Base-by-base conservation (phyloP, 257 asterid species). In the Lithospermum erythrorhizon region DNA sequence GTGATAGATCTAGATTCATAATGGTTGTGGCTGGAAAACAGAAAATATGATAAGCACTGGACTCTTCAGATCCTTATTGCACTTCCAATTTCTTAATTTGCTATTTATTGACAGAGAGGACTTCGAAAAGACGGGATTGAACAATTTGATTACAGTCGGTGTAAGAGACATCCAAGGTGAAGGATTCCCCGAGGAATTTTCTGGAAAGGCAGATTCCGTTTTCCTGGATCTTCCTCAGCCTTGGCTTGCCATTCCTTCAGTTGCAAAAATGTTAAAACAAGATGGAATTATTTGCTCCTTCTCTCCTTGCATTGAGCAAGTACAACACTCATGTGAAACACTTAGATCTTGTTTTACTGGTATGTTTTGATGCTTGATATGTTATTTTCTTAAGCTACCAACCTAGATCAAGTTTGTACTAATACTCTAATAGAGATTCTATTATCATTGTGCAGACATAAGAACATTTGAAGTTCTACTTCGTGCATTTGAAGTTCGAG, bases 231-330 rank as follows among this genome's bases (percentile, higher is more conserved):
- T 93, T 61, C 99, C 99, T 70, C 96, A 89, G 68, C 99, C 97
- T 2, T 93, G 99, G 99, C 70, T 84, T 59, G 99, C 91, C 57
- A 86, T 89, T 65, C 94, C 95, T 62, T 91, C 94, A n/a, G 95
- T 90, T 71, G 89, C 86, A 11, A 88, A 77, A 76, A 84, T 91
- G 93, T 73, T 91, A 82, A 90, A 88, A 75, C 87, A 75, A 74
- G 98, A 91, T 57, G 98, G 95, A 14, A 79, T 84, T 53, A 60
- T 89, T 80, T 91, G 98, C 81, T 86, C 98, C 30, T 91, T 91
- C 74, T 91, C 97, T 7, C 98, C 97, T 0, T 91, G 98, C 76
- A 91, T 91, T 10, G 98, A 91, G 72, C 98, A 91, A 89, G 98
- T 86, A 23, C 98, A 88, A 41, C 85, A 81, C 63, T 81, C 97